Evolutionary conservation across 805 yeast genomes (phyloP), one percentile per base, ranked within the genome.

Genomic region (Clavispora santaluciae): DNA sequence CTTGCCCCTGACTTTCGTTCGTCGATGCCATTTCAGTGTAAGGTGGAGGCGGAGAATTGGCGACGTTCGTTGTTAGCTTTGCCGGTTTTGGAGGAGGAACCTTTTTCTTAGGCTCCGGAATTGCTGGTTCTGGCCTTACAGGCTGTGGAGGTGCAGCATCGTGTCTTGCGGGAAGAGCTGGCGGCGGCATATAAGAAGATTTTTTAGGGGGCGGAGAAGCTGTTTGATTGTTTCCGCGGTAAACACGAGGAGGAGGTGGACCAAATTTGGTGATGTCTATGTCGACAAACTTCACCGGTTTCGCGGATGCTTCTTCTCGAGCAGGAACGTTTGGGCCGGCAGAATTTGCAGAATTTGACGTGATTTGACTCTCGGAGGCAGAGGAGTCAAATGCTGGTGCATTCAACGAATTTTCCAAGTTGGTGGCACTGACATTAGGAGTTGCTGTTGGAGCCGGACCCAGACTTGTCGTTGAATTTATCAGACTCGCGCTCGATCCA

Each of bases 21-120:
- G n/a, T n/a, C n/a, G n/a, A n/a, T n/a, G n/a, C n/a, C n/a, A n/a
- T n/a, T n/a, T n/a, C n/a, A n/a, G 53, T 38, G 31, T 57, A 55
- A 20, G 66, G 54, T 8, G 59, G 60, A 6, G 61, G 62, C 13
- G 55, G 46, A 3, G 25, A 17, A 8, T 21, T 12, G 5, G 36
- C 25, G 4, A 21, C 25, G 8, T 18, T 17, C 16, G 18, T 63
- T 18, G 35, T 46, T 2, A 35, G 44, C 45, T 66, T 72, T 2
- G 51, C 43, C 1, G 76, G 76, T 31, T 68, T 71, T 25, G 74
- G 73, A 10, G 73, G 74, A 16, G 74, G 71, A 0, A 57, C 57
- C 39, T 61, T 63, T 48, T 61, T 64, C 2, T 10, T n/a, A 6
- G 18, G 20, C 20, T 12, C 35, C 25, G 11, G 25, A 22, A 8